A percentile compares a stretch with the other conserved stretches of the same genome.
Evolutionary conservation across 179 eudicot genomes (phyloP).

Genomic region (Nepenthes alata): DNA sequence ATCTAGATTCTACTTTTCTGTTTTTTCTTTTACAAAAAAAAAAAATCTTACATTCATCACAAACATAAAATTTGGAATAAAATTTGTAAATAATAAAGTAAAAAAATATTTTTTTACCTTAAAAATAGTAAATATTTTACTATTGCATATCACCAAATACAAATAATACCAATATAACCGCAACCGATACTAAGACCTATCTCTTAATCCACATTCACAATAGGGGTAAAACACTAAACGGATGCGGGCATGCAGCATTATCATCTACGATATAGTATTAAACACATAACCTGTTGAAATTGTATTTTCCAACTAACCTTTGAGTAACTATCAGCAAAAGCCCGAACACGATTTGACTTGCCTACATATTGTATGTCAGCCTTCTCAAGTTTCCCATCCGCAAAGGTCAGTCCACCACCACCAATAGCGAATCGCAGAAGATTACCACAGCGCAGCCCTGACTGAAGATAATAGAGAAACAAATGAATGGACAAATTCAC

Average conservation of each 20-base stretch:
- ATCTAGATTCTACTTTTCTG: too few species aligned
- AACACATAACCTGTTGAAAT: not conserved
- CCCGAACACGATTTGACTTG: conserved; percentile 74
- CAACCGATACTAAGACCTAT: not conserved
- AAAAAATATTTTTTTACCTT: too few species aligned
- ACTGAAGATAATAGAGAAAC: conserved; percentile 26
- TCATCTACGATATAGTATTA: not conserved
- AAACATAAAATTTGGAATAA: too few species aligned
- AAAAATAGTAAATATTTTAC: too few species aligned
- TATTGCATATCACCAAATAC: too few species aligned
- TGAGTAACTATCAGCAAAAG: conserved; percentile 94
- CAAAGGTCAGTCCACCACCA: conserved; percentile 66
- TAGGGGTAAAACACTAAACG: not conserved
- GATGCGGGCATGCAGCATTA: not conserved
- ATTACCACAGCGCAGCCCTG: conserved; percentile 40
- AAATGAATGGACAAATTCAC: not conserved
- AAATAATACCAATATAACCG: too few species aligned
- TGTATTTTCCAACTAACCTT: conserved; percentile 41
- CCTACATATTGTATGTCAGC: conserved; percentile 67
- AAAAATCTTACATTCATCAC: too few species aligned
- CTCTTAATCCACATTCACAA: not conserved
- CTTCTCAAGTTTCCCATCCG: conserved; percentile 70
- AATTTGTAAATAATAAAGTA: too few species aligned
- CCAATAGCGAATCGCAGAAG: conserved; percentile 60
- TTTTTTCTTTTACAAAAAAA: too few species aligned